Conservation (phyloP, 1,284 basidiomycete species). For the Tilletiaria anomala region DNA sequence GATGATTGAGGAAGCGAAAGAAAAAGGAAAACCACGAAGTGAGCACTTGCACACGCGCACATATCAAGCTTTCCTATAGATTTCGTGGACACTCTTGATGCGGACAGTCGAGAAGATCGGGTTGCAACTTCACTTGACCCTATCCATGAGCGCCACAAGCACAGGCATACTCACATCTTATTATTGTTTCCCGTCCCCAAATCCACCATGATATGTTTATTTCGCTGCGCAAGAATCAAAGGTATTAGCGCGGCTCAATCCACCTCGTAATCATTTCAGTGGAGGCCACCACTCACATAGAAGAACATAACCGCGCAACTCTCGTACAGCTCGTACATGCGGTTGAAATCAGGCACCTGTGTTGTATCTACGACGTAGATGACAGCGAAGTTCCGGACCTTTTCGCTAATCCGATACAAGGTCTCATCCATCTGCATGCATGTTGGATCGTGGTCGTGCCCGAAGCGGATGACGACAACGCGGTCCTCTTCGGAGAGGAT, state of each 20-base stretch:
- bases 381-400: conserved; percentile 95
- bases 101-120: too few relatives aligned
- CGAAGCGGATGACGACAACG: conserved; percentile 86
- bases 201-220: conserved; percentile 99
- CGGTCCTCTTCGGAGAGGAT: conserved; percentile 96
- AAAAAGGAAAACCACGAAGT: too few relatives aligned
- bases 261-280: neutral
- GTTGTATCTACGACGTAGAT: conserved; percentile 93
- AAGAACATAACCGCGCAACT: conserved; percentile 29
- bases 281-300: conserved; percentile 3
- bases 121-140: neutral
- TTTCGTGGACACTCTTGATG: too few relatives aligned
- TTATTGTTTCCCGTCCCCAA: conserved; percentile 98
- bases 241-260: neutral
- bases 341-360: conserved; percentile 91
- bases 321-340: conserved; percentile 46
- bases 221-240: conserved; percentile 47
- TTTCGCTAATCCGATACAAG: conserved; percentile 76
- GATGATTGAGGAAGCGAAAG: neutral
- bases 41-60: too few relatives aligned
- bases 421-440: conserved; percentile 99
- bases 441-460: conserved; percentile 71
- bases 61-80: too few relatives aligned
- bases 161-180: conserved; percentile 53
- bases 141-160: neutral